Conservation (phyloP, 257 asterid species). For the Linaria vulgaris region DNA sequence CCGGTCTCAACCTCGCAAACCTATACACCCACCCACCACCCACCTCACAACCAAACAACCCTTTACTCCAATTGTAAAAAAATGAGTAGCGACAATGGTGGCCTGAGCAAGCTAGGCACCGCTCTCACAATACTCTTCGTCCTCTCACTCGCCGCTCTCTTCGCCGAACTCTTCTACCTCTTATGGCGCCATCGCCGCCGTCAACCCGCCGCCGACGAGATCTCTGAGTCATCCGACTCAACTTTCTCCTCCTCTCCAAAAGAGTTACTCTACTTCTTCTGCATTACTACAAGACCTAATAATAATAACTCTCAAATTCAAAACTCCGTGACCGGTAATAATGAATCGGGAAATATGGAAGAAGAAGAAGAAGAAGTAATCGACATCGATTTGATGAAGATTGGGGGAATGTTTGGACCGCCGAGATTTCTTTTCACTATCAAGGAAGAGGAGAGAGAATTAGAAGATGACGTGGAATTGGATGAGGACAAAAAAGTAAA, state of each 20-base stretch:
- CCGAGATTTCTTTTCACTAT: slow-evolving; percentile 59
- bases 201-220: too few relatives aligned
- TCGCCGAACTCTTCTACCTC: slow-evolving; percentile 42
- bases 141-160: slow-evolving; percentile 40
- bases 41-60: not conserved
- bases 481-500: slow-evolving; percentile 22
- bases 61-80: not conserved
- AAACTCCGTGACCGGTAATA: too few relatives aligned
- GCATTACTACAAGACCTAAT: slow-evolving; percentile 38
- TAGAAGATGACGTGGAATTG: slow-evolving; percentile 47
- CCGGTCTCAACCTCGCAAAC: slow-evolving; percentile 17
- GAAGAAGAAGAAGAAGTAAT: too few relatives aligned
- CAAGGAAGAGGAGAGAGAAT: slow-evolving; percentile 57
- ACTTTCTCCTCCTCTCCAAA: slow-evolving; percentile 39
- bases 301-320: too few relatives aligned
- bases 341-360: slow-evolving; percentile 39
- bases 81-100: slow-evolving; percentile 34
- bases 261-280: slow-evolving; percentile 51
- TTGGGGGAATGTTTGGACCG: slow-evolving; percentile 53
- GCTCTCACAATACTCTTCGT: slow-evolving; percentile 46
- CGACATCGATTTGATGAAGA: slow-evolving; percentile 60
- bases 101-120: slow-evolving; percentile 44
- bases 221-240: slow-evolving; percentile 32
- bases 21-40: not conserved
- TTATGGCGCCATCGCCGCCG: slow-evolving; percentile 71